Conservation (phyloP, 768 basidiomycete genomes). For the Imleria badia region DNA sequence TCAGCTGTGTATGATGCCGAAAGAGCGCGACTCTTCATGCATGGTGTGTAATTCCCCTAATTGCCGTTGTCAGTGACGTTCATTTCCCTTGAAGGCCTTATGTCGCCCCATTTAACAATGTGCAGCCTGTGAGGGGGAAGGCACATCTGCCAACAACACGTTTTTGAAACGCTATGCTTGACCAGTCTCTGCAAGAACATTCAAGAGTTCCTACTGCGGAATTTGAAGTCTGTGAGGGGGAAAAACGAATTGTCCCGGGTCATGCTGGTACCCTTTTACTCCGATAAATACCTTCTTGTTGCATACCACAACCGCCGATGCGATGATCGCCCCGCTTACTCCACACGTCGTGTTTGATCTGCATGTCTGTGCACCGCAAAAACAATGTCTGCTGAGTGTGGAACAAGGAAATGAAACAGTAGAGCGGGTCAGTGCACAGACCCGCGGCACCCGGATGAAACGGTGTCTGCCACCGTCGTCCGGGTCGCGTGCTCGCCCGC, state of each 20-base stretch:
- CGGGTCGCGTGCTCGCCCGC: constrained; percentile 12
- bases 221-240: not conserved
- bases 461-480: not conserved
- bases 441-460: not conserved
- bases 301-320: not conserved
- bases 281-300: not conserved
- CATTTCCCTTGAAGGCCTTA: constrained; percentile 24
- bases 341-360: constrained; percentile 2
- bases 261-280: not conserved
- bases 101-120: constrained; percentile 36
- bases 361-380: not conserved
- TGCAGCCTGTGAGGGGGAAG: constrained; percentile 25
- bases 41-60: constrained; percentile 42
- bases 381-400: not conserved
- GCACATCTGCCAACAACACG: not conserved
- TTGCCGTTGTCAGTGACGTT: constrained; percentile 6
- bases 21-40: constrained; percentile 52
- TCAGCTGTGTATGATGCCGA: constrained; percentile 54
- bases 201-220: too few species aligned
- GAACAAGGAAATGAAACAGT: not conserved
- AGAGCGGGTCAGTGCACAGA: not conserved
- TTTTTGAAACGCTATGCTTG: constrained; percentile 1
- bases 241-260: not conserved
- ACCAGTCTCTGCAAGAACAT: not conserved
- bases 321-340: not conserved